A percentile compares a stretch with the other conserved stretches of the same genome.
Conservation (phyloP, 108 stramenopile genomes). For the Cyclotella atomus region DNA sequence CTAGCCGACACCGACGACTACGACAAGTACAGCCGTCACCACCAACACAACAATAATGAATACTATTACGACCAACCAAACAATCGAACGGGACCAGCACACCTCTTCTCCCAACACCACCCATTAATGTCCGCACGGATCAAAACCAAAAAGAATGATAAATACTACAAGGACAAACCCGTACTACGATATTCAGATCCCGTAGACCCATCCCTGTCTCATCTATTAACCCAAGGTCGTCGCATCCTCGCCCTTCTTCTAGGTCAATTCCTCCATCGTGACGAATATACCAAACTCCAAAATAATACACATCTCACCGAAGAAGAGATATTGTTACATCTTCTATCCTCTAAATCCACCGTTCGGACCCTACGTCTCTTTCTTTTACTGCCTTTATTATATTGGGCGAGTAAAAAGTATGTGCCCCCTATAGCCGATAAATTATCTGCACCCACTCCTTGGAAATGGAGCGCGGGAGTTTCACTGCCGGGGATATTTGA, state of each 20-base stretch:
- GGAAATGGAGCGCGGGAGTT: slow-evolving; percentile 43
- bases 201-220: neutral
- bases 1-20: neutral
- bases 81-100: too few relatives aligned
- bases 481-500: slow-evolving; percentile 11
- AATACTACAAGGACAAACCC: slow-evolving; percentile 20
- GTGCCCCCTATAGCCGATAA: slow-evolving; percentile 28
- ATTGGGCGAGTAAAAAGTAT: slow-evolving; percentile 12
- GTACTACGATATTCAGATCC: neutral
- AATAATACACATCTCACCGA: slow-evolving; percentile 15
- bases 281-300: slow-evolving; percentile 14
- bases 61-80: too few relatives aligned
- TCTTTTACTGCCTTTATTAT: slow-evolving; percentile 22
- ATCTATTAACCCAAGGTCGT: slow-evolving; percentile 11
- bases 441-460: slow-evolving; percentile 29
- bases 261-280: too few relatives aligned
- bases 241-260: slow-evolving; percentile 29
- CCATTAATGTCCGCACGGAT: slow-evolving; percentile 19
- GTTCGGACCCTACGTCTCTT: slow-evolving; percentile 38
- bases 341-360: slow-evolving; percentile 43
- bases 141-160: neutral
- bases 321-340: slow-evolving; percentile 24
- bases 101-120: slow-evolving; percentile 42
- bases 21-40: neutral
- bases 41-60: neutral